Base-by-base conservation (phyloP, 441 rosid species). In the Bruguiera hainesii region DNA sequence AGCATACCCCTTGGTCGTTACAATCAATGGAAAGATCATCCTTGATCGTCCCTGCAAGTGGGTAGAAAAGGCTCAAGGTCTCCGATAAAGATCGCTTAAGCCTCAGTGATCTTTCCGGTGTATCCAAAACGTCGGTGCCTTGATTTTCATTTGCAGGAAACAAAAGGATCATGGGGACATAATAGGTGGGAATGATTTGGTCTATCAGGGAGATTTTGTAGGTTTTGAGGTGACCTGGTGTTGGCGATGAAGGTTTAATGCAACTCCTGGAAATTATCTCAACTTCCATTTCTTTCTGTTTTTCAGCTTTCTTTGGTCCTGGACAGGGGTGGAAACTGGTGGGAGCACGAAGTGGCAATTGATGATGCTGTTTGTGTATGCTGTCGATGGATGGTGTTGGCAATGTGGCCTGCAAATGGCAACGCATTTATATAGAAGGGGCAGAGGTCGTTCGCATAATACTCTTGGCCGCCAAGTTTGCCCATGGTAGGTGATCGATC, bases 1-100 rank as follows among this genome's bases (percentile, higher is more conserved):
- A 84, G 48, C 66, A 25, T 11, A 79, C 81, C 60, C 89, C 89
- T 56, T 75, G 63, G 56, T 83, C 83, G 66, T 76, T 82, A 48
- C 86, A 87, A n/a, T 84, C 83, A 4, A 81, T 49, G 20, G 75
- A 61, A 52, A 70, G 76, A 7, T 74, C 72, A 4, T 74, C 81
- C 33, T 51, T 66, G 70, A 84, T 75, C 71, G 51, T 77, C 25
- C 91, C 86, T 1, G 85, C 80, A 3, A 83, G 67, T 5, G 82
- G 86, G 75, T 81, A 81, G 51, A 80, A 83, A 6, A 30, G 53
- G 26, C 80, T 71, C 60, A 87, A 63, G 21, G 83, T 75, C 33
- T 69, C 51, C 9, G 86, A 80, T 21, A 79, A 68, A 37, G 84
- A 80, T 56, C 61, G 60, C 57, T 53, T 53, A 21, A 53, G 57